Conservation (phyloP, 1,284 basidiomycete species). For the Malassezia sympodialis region DNA sequence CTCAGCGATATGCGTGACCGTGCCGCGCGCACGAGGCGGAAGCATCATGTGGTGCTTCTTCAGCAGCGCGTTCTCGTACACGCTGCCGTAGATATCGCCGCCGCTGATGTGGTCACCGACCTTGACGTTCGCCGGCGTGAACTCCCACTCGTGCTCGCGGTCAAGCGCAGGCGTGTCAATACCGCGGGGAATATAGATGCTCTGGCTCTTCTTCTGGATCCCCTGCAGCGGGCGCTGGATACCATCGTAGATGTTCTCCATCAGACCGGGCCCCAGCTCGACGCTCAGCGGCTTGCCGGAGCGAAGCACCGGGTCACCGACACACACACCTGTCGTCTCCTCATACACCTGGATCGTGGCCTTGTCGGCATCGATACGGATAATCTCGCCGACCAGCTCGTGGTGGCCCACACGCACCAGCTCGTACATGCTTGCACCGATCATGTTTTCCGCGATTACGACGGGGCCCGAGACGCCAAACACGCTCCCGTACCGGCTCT, state of each 20-base stretch:
- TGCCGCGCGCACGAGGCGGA: slow-evolving; percentile 81
- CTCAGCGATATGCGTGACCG: slow-evolving; percentile 84
- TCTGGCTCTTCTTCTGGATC: slow-evolving; percentile 90
- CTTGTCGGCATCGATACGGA: slow-evolving; percentile 45
- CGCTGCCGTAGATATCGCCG: slow-evolving; percentile 87
- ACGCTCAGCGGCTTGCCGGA: slow-evolving; percentile 96
- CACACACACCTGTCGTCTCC: slow-evolving; percentile 65
- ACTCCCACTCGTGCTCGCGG: slow-evolving; percentile 85
- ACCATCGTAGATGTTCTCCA: slow-evolving; percentile 89
- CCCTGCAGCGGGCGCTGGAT: slow-evolving; percentile 56
- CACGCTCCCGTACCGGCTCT: slow-evolving; percentile 35
- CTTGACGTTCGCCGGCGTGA: slow-evolving; percentile 66
- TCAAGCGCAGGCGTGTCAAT: slow-evolving; percentile 95
- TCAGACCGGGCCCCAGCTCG: slow-evolving; percentile 90
- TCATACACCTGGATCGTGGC: slow-evolving; percentile 99
- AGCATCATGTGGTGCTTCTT: slow-evolving; percentile 97
- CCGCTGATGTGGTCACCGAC: slow-evolving; percentile 87
- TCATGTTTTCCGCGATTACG: slow-evolving; percentile 47
- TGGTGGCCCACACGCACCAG: slow-evolving; percentile 47
- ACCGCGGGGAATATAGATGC: slow-evolving; percentile 85
- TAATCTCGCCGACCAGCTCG: slow-evolving; percentile 47
- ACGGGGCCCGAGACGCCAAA: slow-evolving; percentile 48
- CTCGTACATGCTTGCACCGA: slow-evolving; percentile 48
- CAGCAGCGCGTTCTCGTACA: slow-evolving; percentile 94
- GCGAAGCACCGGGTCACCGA: slow-evolving; percentile 91